A percentile compares a stretch with the other conserved stretches of the same genome.
phyloP scores from a whole-genome alignment of 148 eudicot species.

The Amaranthus hypochondriacus region DNA sequence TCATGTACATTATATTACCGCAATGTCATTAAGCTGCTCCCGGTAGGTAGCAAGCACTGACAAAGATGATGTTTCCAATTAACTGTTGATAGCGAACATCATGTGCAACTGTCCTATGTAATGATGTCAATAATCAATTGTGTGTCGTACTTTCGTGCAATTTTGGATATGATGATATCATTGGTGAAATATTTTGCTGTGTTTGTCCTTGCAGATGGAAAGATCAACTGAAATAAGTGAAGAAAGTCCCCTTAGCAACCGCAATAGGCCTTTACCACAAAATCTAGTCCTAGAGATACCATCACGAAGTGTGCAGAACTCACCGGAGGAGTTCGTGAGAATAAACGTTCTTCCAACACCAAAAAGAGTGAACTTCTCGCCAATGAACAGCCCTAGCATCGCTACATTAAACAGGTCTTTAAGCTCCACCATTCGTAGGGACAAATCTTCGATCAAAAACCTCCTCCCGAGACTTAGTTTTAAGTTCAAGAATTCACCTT shows the following conservation, averaged over 20 bases:
- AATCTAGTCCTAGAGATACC: conserved; percentile 52
- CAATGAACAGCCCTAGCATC: conserved; percentile 54
- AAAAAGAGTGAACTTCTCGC: conserved; percentile 70
- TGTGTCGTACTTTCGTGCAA: not conserved
- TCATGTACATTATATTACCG: no score
- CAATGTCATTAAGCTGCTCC: no score
- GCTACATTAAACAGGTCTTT: conserved; percentile 37
- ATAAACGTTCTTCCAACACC: conserved; percentile 62
- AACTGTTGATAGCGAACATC: no score
- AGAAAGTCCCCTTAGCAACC: conserved; percentile 35
- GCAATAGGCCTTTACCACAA: conserved; percentile 30
- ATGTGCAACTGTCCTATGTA: no score
- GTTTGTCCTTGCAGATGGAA: conserved; percentile 37
- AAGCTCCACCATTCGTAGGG: conserved; percentile 38
- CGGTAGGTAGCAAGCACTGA: no score
- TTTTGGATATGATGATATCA: not conserved
- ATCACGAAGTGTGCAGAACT: conserved; percentile 28
- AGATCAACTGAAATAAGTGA: conserved; percentile 65
- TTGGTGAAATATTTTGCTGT: not conserved
- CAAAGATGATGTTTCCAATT: no score
- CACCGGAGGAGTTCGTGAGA: conserved; percentile 48
- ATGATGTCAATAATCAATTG: no score
- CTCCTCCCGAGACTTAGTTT: conserved; percentile 80
- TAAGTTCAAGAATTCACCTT: conserved; percentile 51
- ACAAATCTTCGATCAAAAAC: conserved; percentile 55